Conservation (phyloP, 441 rosid genomes). For the Cnidoscolus chayamansa region DNA sequence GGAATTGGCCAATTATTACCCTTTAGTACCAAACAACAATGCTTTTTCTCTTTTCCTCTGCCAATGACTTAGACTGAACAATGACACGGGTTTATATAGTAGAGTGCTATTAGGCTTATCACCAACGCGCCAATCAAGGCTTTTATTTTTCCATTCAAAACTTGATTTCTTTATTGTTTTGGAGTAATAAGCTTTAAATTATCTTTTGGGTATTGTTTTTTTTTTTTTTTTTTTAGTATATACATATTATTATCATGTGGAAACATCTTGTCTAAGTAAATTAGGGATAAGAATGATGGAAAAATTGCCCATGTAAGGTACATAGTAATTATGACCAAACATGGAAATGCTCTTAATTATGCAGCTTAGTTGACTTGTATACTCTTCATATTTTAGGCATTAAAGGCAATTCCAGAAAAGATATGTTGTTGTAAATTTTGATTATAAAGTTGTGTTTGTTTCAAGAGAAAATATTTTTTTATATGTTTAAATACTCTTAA, state of each 20-base stretch:
- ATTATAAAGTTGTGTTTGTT: no score
- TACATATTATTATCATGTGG: neutral
- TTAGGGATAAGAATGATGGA: conserved; percentile 16
- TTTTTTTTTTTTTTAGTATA: neutral
- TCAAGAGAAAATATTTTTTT: no score
- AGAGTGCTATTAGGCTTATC: neutral
- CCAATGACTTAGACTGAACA: conserved; percentile 9
- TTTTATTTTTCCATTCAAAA: conserved; percentile 20
- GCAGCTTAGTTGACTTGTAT: neutral
- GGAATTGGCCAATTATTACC: neutral
- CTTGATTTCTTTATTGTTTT: neutral
- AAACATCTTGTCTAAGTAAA: conserved; percentile 5
- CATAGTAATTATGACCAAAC: neutral
- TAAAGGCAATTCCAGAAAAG: no score
- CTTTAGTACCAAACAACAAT: conserved; percentile 1
- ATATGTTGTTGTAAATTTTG: no score
- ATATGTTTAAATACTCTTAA: no score
- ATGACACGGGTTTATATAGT: conserved; percentile 11
- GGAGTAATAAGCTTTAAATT: neutral
- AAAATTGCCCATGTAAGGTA: conserved; percentile 13
- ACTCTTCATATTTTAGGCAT: no score
- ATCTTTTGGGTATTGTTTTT: neutral
- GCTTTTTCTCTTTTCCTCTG: neutral
- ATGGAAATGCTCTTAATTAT: conserved; percentile 1
- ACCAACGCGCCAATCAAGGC: conserved; percentile 40